These are phyloP conservation scores for Bretschneidera sinensis DNA, from an alignment of 345 rosid species.

Conservation along the genomic window DNA sequence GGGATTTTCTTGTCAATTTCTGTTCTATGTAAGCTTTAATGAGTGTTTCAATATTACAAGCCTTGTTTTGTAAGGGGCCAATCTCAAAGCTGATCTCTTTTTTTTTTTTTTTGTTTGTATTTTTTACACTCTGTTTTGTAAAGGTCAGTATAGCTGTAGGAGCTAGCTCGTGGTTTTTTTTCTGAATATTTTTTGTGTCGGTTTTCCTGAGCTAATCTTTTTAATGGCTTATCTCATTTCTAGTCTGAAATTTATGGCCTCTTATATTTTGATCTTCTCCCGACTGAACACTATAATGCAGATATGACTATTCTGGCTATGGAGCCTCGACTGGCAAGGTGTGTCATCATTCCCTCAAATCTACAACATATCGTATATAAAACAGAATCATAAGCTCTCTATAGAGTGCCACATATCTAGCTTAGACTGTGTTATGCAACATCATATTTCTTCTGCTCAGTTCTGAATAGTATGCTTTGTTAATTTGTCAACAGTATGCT, in stretches of 20 bases:
- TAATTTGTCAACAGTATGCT: neutral
- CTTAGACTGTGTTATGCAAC: neutral
- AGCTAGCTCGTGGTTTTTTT: too few relatives aligned
- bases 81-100: too few relatives aligned
- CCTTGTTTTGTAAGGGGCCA: too few relatives aligned
- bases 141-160: neutral
- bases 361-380: neutral
- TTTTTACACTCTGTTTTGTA: too few relatives aligned
- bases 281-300: constrained; percentile 33
- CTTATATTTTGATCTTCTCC: constrained; percentile 7
- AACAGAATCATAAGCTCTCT: neutral
- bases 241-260: too few relatives aligned
- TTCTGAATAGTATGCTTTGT: neutral
- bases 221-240: too few relatives aligned
- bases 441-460: neutral
- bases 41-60: too few relatives aligned
- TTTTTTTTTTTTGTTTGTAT: neutral
- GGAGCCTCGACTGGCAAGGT: constrained; percentile 98
- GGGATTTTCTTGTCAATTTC: neutral
- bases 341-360: constrained; percentile 24
- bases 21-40: neutral
- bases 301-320: constrained; percentile 98
- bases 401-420: neutral
- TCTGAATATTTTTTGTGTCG: too few relatives aligned
- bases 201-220: too few relatives aligned